Base-by-base conservation (phyloP, 2,329 filamentous ascomycete genomes). In the Calonectria pseudoturangicola region DNA sequence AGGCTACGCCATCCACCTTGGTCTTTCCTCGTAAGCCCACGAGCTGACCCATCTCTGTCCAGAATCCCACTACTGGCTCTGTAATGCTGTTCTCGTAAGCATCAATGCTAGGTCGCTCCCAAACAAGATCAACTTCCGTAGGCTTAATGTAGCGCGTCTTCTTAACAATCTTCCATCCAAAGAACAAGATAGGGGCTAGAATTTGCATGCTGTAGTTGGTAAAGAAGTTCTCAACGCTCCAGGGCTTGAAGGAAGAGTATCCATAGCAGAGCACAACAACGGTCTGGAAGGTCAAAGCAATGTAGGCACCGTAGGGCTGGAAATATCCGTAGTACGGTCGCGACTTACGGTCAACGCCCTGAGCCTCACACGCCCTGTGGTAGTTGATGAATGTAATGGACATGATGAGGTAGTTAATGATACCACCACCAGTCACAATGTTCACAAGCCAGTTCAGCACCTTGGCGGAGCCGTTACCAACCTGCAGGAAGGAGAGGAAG, bases 131-230 rank as follows among this genome's bases (percentile, higher is more conserved):
- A 3, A 88, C 87, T 78, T 93, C 88, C 5, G 85, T 80, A 0
- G 91, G 84, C 2, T 83, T 83, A 21, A 92, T 84, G 65, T 89
- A 84, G 71, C 86, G 87, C 2, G 92, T 93, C 70, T 85, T 86
- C 84, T 92, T 90, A 80, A 91, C 21, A 1, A 93, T 6, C 83
- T 94, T 94, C 91, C 91, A 94, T 76, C 86, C 86, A 25, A 88
- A 64, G 79, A 89, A 93, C 36, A 91, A 82, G 45, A 89, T 79
- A 6, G 88, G 86, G 0, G 88, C 87, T 36, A 92, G 80, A 15
- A 91, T 81, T 72, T 89, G 84, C 88, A 91, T 90, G 41, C 88
- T 88, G 82, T 92, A 92, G 84, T 89, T 89, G 21, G 85, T 82
- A 80, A 89, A 85, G 79, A 89, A 88, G 50, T 79, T 84, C 4